Evolutionary conservation across 306 rosid genomes (phyloP), one percentile per base, ranked within the genome.

Genomic region (Vachellia collinsii): DNA sequence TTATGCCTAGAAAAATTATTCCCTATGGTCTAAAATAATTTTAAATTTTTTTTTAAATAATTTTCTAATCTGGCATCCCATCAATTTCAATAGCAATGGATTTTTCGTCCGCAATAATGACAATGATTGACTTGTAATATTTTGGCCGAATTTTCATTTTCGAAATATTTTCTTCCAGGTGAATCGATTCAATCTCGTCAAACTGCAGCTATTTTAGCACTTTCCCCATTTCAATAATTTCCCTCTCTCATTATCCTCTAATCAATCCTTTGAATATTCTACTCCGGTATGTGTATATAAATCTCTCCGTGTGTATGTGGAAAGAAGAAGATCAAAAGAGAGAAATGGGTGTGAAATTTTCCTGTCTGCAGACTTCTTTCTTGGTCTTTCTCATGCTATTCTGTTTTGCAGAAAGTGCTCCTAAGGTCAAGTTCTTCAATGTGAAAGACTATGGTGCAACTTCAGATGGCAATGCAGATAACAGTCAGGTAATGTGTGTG

Each of bases 381-480:
- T 78, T 79, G 29, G 11, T 50, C 37, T 34, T 76, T 17, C 65
- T 41, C 74, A 48, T 79, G n/a, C 64, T 76, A 3, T 42, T 79
- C 43, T 79, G 46, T 13, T 17, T 50, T 13, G 58, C 78, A 42
- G 68, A 68, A 76, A 80, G 82, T 63, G 36, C 36, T 1, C n/a
- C 0, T 8, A 3, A 10, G 8, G 0, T 4, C 66, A 82, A 72
- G 50, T 0, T n/a, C 67, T 84, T 87, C 75, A 84, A 82, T 44
- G 82, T 83, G 41, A 46, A 12, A 22, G 29, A 79, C 65, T 84
- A 87, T 72, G 85, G 88, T 51, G 90, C 90, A 25, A 25, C 25
- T 37, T 69, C 74, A 47, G 77, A 79, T 84, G 86, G 39, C 53
- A 14, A 41, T 0, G 43, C 46, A 0, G 90, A 87, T 16, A 82